A percentile compares a stretch with the other conserved stretches of the same genome.
phyloP scores from a whole-genome alignment of 768 basidiomycete genomes.

The Rhodosporidiobolus sp. region DNA sequence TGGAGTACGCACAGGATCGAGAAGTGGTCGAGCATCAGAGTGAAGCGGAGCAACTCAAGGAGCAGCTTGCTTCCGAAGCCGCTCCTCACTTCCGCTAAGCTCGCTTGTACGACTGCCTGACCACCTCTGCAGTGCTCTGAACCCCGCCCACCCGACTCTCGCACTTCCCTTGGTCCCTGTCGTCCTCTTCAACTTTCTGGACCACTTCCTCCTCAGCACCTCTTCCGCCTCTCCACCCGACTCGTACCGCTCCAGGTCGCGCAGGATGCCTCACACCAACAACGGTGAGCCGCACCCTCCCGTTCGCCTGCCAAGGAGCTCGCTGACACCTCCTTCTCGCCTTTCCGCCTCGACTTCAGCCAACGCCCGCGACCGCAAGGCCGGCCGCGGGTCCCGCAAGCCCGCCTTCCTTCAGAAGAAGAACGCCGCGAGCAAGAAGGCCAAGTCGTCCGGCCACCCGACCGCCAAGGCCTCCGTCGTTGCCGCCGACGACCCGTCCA shows the following conservation, averaged over 20 bases:
- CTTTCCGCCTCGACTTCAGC: neutral
- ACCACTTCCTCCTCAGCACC: no score
- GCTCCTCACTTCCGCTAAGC: no score
- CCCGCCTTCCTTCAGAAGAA: slow-evolving; percentile 22
- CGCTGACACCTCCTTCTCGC: neutral
- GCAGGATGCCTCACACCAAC: slow-evolving; percentile 37
- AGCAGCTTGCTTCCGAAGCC: no score
- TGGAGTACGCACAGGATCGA: slow-evolving; percentile 64
- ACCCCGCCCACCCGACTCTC: neutral
- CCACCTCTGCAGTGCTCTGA: no score
- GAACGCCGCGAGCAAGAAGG: neutral
- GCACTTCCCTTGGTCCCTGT: neutral
- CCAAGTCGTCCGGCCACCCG: neutral
- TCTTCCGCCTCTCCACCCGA: no score
- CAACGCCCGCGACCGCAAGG: slow-evolving; percentile 23
- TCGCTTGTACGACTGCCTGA: no score
- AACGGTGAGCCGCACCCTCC: neutral
- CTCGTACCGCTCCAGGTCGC: no score
- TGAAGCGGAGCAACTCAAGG: neutral
- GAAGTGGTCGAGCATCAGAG: slow-evolving; percentile 64
- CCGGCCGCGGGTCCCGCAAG: slow-evolving; percentile 10
- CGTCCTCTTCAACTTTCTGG: neutral
- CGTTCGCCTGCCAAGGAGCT: no score
- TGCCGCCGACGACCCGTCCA: neutral
- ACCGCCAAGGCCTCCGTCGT: neutral